phyloP scores from a whole-genome alignment of 1,139 yeast species.

The Yamadazyma dushanensis region DNA sequence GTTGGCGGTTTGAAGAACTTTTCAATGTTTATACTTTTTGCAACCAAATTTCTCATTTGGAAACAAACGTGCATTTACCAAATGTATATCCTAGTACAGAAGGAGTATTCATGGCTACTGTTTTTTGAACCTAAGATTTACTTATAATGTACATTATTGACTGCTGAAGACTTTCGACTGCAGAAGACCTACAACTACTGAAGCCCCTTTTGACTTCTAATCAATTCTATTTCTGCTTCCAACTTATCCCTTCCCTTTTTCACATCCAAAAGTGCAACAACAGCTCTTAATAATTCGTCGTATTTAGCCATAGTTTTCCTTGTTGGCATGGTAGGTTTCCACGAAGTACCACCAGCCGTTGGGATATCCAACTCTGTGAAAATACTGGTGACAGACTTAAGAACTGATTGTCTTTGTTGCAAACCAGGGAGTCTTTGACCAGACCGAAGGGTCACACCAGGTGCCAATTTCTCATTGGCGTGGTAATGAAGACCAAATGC shows the following conservation, averaged over 20 bases:
- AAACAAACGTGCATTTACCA: no score
- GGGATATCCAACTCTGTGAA: conserved; percentile 77
- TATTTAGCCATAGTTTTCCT: conserved; percentile 75
- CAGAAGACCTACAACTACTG: conserved; percentile 11
- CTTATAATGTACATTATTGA: no score
- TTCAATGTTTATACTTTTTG: no score
- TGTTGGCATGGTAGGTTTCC: conserved; percentile 88
- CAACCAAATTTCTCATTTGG: no score
- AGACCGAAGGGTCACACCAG: conserved; percentile 82
- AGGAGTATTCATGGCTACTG: no score
- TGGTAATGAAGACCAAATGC: conserved; percentile 85
- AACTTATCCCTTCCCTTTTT: conserved; percentile 87
- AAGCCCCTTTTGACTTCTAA: conserved; percentile 48
- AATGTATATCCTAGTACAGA: no score
- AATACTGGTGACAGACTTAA: conserved; percentile 70
- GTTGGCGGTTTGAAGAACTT: no score
- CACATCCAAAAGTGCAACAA: conserved; percentile 74
- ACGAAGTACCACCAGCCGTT: conserved; percentile 54
- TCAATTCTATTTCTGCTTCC: conserved; percentile 72
- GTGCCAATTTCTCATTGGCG: conserved; percentile 65
- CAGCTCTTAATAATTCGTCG: conserved; percentile 73
- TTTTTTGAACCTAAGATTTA: no score
- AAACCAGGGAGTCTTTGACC: conserved; percentile 49
- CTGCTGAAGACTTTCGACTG: no score
- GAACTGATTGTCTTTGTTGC: conserved; percentile 59